Conservation (phyloP, 2,329 filamentous ascomycete species). For the Didymellaceae sp. region DNA sequence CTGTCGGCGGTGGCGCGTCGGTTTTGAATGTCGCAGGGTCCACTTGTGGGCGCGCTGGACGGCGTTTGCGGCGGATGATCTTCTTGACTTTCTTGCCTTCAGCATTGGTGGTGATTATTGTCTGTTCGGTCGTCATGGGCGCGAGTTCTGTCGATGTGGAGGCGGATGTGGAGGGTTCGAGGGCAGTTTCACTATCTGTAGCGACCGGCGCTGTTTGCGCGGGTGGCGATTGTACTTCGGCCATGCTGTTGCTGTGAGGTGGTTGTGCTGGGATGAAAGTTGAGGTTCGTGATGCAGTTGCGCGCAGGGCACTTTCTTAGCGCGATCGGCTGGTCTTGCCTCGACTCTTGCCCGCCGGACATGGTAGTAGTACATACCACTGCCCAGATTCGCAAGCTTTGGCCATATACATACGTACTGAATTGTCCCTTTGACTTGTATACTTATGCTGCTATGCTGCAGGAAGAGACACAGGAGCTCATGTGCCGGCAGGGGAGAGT, state of each 20-base stretch:
- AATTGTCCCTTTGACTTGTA: no score
- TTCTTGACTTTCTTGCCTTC: slow-evolving; percentile 78
- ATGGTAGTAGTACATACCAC: no score
- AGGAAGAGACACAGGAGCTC: no score
- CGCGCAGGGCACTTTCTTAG: slow-evolving; percentile 15
- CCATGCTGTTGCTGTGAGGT: slow-evolving; percentile 30
- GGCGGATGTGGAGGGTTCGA: slow-evolving; percentile 32
- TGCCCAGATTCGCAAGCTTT: no score
- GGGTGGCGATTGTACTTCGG: slow-evolving; percentile 39
- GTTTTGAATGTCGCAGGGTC: slow-evolving; percentile 82
- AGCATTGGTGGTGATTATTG: slow-evolving; percentile 46
- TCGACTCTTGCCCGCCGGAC: no score
- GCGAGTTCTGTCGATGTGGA: slow-evolving; percentile 33
- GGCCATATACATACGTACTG: no score
- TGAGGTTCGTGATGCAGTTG: slow-evolving; percentile 2
- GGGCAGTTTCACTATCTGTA: slow-evolving; percentile 7
- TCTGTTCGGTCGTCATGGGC: slow-evolving; percentile 35
- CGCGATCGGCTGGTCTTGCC: no score
- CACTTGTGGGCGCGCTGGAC: slow-evolving; percentile 88
- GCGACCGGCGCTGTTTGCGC: slow-evolving; percentile 26
- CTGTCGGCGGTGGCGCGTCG: slow-evolving; percentile 88
- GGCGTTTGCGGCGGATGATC: slow-evolving; percentile 87
- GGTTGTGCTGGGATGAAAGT: not conserved
- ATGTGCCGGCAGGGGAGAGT: no score
- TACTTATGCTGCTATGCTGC: no score